phyloP scores from a whole-genome alignment of 495 filamentous ascomycete species.

The Chaetomium fimeti region DNA sequence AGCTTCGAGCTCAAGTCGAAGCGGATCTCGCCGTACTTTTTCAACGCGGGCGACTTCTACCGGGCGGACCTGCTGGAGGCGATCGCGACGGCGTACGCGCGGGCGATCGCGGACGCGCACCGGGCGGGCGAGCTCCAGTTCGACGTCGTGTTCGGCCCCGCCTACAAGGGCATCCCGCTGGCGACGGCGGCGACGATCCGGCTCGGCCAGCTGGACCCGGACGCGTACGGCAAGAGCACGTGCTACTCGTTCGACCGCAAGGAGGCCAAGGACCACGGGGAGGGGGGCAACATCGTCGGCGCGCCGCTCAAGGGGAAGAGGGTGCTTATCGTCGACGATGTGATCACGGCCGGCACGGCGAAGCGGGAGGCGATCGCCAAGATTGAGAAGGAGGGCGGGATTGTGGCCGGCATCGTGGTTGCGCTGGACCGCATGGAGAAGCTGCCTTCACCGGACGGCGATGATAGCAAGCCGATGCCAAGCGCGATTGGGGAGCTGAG shows the following conservation, averaged over 20 bases:
- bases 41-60: conserved; percentile 89
- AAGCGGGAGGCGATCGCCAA: conserved; percentile 86
- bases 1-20: conserved; percentile 87
- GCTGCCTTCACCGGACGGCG: conserved; percentile 55
- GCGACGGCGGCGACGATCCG: conserved; percentile 69
- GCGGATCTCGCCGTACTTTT: conserved; percentile 96
- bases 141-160: conserved; percentile 77
- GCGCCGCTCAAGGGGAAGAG: conserved; percentile 77
- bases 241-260: conserved; percentile 93
- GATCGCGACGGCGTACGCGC: conserved; percentile 75
- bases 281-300: conserved; percentile 88
- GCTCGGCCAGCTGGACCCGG: conserved; percentile 61
- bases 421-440: conserved; percentile 87
- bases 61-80: conserved; percentile 68
- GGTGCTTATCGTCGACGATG: conserved; percentile 90
- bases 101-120: conserved; percentile 56
- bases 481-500: conserved; percentile 80
- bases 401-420: conserved; percentile 78
- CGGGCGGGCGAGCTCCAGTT: conserved; percentile 49
- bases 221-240: conserved; percentile 50
- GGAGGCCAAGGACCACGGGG: conserved; percentile 90
- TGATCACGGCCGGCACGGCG: conserved; percentile 91
- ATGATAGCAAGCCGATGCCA: conserved; percentile 51
- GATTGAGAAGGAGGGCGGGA: conserved; percentile 76
- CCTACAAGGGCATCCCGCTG: conserved; percentile 94